phyloP scores from a whole-genome alignment of 176 grass and related monocot species.

The Lolium multiflorum region DNA sequence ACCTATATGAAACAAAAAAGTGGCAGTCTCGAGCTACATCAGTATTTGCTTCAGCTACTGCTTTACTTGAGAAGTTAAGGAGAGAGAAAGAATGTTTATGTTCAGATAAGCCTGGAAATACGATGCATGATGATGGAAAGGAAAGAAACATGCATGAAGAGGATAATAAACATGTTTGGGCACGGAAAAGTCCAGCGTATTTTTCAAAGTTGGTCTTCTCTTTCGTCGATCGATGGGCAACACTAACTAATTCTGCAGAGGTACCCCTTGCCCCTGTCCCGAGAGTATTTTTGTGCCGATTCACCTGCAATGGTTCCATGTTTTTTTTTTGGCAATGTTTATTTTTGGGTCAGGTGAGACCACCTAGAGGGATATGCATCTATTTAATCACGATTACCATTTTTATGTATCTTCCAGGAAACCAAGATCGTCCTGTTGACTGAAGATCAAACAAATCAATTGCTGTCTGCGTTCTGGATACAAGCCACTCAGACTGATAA shows the following conservation, averaged over 20 bases:
- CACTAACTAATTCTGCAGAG: slow-evolving; percentile 56
- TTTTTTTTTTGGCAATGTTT: background rate
- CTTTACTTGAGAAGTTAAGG: slow-evolving; percentile 92
- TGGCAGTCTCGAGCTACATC: slow-evolving; percentile 85
- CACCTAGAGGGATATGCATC: background rate
- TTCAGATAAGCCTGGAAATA: slow-evolving; percentile 72
- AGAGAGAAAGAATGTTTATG: slow-evolving; percentile 84
- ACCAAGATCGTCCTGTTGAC: slow-evolving; percentile 66
- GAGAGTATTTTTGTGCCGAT: background rate
- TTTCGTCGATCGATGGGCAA: slow-evolving; percentile 64
- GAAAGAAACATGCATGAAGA: slow-evolving; percentile 57
- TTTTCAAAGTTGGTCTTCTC: slow-evolving; percentile 87
- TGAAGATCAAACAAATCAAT: slow-evolving; percentile 88
- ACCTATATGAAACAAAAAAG: slow-evolving; percentile 91
- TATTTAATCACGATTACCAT: background rate
- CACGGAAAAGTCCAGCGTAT: slow-evolving; percentile 71
- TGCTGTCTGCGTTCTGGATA: slow-evolving; percentile 92
- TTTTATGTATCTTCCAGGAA: slow-evolving; percentile 58
- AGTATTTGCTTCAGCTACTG: slow-evolving; percentile 98
- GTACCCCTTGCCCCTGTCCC: slow-evolving; percentile 12
- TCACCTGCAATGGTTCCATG: background rate
- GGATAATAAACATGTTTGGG: slow-evolving; percentile 67
- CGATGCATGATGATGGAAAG: slow-evolving; percentile 55
- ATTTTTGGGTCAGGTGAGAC: background rate
- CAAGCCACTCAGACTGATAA: slow-evolving; percentile 85